A percentile compares a stretch with the other conserved stretches of the same genome.
Evolutionary conservation across 148 eudicot species (phyloP).

Genomic region (Diospyros lotus): DNA sequence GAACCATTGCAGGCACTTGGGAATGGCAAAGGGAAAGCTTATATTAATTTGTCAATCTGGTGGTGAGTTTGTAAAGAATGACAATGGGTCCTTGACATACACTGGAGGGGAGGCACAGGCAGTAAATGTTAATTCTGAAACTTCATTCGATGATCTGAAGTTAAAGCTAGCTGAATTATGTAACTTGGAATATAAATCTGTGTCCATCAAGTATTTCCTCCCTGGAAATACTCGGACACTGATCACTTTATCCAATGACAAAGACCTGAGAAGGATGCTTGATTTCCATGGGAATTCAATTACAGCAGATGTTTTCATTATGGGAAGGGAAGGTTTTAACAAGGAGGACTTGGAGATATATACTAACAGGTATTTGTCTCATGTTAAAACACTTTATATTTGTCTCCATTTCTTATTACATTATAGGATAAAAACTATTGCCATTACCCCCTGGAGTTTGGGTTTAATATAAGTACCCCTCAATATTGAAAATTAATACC

Average conservation of each 20-base stretch:
- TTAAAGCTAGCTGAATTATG: conserved; percentile 47
- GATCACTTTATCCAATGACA: conserved; percentile 41
- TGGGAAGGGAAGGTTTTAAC: conserved; percentile 39
- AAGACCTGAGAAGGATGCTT: conserved; percentile 49
- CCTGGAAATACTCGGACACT: conserved; percentile 51
- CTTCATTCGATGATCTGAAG: conserved; percentile 45
- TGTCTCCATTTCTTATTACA: too few relatives aligned
- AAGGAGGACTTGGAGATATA: conserved; percentile 17
- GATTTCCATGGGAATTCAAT: conserved; percentile 45
- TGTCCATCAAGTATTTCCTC: conserved; percentile 50
- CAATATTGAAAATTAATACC: too few relatives aligned
- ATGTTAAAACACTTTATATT: too few relatives aligned
- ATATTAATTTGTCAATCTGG: conserved; percentile 53
- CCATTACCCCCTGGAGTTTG: too few relatives aligned
- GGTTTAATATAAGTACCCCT: too few relatives aligned
- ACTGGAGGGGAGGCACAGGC: conserved; percentile 55
- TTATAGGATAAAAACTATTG: too few relatives aligned
- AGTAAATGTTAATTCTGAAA: conserved; percentile 36
- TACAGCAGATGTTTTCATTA: conserved; percentile 48
- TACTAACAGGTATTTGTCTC: conserved; percentile 21
- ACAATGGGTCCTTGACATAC: conserved; percentile 47
- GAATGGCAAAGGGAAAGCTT: conserved; percentile 46
- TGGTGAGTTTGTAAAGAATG: conserved; percentile 51
- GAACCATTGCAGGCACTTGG: conserved; percentile 18
- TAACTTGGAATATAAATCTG: conserved; percentile 31